phyloP scores from a whole-genome alignment of 2,329 filamentous ascomycete species.

The Fonsecaea pugnacius region DNA sequence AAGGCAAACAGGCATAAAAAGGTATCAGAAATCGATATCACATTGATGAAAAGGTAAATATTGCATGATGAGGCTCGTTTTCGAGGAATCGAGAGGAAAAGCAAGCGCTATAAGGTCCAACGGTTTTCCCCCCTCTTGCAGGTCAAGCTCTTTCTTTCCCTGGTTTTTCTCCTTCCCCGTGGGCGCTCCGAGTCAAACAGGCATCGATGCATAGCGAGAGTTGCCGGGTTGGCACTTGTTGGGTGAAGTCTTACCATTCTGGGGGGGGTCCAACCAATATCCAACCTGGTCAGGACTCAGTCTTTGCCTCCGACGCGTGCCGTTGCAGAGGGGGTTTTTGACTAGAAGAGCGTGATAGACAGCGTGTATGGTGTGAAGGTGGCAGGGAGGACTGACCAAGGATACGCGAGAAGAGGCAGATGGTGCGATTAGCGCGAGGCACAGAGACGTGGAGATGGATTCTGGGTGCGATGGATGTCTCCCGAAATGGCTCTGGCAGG shows the following conservation, averaged over 20 bases:
- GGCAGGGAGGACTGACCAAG: constrained; percentile 30
- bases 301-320: constrained; percentile 10
- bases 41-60: constrained; percentile 25
- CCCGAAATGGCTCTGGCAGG: not conserved
- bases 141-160: constrained; percentile 5
- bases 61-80: constrained; percentile 20
- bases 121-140: constrained; percentile 12
- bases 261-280: constrained; percentile 26
- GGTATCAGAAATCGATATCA: constrained; percentile 11
- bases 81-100: constrained; percentile 13
- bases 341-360: constrained; percentile 23
- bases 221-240: constrained; percentile 21
- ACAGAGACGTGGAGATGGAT: constrained; percentile 5
- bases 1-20: not conserved
- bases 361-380: constrained; percentile 33
- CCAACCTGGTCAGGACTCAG: constrained; percentile 29
- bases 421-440: constrained; percentile 23
- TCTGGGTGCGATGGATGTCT: not conserved
- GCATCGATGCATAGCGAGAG: constrained; percentile 18
- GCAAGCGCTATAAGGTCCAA: constrained; percentile 25
- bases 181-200: constrained; percentile 21
- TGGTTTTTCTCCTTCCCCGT: constrained; percentile 4
- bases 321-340: constrained; percentile 13
- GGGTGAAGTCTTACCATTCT: constrained; percentile 20
- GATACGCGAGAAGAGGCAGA: constrained; percentile 24